These are phyloP conservation scores for Aspergillus bertholletiae DNA, from an alignment of 495 filamentous ascomycete species.

Conservation along the genomic window DNA sequence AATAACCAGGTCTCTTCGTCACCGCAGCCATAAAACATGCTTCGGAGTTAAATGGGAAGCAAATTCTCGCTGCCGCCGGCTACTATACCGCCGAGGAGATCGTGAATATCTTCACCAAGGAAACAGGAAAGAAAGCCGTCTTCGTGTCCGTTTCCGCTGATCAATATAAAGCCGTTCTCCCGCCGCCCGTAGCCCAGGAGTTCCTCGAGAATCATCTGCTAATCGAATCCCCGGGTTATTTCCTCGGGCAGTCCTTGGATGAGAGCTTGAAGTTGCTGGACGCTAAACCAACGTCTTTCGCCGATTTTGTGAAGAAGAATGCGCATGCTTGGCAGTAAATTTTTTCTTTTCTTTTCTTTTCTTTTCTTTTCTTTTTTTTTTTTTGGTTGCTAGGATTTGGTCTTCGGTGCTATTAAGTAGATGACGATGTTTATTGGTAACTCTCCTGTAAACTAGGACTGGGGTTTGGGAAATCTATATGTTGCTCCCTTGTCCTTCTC, in stretches of 20 bases:
- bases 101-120: conserved; percentile 43
- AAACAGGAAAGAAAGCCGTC: conserved; percentile 44
- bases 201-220: conserved; percentile 51
- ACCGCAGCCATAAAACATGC: conserved; percentile 37
- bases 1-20: conserved; percentile 38
- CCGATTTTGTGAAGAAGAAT: conserved; percentile 15
- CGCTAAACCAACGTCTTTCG: conserved; percentile 10
- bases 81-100: conserved; percentile 47
- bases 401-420: background rate
- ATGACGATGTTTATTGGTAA: background rate
- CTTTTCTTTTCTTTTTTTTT: too few relatives aligned
- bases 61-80: conserved; percentile 37
- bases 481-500: too few relatives aligned
- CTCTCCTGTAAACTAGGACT: too few relatives aligned
- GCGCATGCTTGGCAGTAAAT: conserved; percentile 2
- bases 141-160: conserved; percentile 44
- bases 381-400: background rate
- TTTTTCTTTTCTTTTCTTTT: background rate
- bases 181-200: conserved; percentile 41
- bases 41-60: conserved; percentile 21
- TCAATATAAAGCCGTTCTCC: conserved; percentile 36
- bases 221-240: conserved; percentile 50
- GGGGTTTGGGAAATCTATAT: too few relatives aligned
- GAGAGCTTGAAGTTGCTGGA: conserved; percentile 16
- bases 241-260: conserved; percentile 32